These are phyloP conservation scores for Juglanconis sp. DNA, from an alignment of 2,329 filamentous ascomycete species.

Conservation along the genomic window DNA sequence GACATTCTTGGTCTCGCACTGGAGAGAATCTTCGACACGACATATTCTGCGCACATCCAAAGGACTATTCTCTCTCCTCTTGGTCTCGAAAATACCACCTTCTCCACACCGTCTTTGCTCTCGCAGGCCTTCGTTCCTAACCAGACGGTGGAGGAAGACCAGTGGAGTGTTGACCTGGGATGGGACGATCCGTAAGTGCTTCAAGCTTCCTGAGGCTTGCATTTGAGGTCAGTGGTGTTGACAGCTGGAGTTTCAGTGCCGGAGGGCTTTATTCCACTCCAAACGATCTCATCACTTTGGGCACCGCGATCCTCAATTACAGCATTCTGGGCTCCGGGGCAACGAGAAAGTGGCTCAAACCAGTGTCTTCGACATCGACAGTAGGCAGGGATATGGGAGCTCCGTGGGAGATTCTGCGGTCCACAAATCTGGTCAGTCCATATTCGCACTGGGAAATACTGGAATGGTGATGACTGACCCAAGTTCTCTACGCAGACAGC, in stretches of 20 bases:
- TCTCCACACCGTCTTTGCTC: constrained; percentile 29
- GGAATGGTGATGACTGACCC: background rate
- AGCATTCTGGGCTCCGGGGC: constrained; percentile 21
- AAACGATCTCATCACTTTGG: constrained; percentile 25
- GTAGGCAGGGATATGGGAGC: constrained; percentile 28
- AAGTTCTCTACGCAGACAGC: constrained; percentile 20
- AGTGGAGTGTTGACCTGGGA: constrained; percentile 26
- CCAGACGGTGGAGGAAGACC: constrained; percentile 24
- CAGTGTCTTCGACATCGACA: constrained; percentile 26
- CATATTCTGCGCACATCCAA: constrained; percentile 37
- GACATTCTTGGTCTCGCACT: constrained; percentile 43
- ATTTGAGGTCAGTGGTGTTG: background rate
- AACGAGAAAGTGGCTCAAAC: constrained; percentile 30
- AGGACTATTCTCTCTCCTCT: constrained; percentile 39
- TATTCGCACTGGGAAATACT: background rate
- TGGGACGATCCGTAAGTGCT: constrained; percentile 2
- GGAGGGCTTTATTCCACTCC: constrained; percentile 29
- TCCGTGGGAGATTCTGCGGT: constrained; percentile 33
- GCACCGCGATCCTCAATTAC: constrained; percentile 25
- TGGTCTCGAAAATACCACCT: constrained; percentile 37
- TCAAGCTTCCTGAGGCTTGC: background rate
- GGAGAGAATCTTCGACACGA: constrained; percentile 39
- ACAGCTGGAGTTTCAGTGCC: background rate
- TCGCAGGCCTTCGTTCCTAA: constrained; percentile 34
- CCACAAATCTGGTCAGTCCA: constrained; percentile 22